Base-by-base conservation (phyloP, 1,284 basidiomycete genomes). In the Boletus semigastroideus region DNA sequence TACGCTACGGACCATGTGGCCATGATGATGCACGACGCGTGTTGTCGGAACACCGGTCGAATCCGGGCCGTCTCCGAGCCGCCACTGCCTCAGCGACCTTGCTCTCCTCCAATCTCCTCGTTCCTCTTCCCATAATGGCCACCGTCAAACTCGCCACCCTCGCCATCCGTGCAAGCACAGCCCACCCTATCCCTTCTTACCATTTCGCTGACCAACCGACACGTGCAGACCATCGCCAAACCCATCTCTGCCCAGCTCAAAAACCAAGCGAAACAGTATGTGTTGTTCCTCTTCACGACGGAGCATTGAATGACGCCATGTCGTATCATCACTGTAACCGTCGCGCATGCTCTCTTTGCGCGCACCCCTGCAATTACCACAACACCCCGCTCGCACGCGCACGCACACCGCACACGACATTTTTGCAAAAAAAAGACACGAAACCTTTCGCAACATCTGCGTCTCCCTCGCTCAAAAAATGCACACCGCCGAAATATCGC, bases 401-500 rank as follows among this genome's bases (percentile, higher is more conserved):
- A 34, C 14, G 33, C 33, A 34, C 14, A 10, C 33, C 30, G 30
- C 14, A 14, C 3, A 17, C n/a, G 19, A 37, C 10, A 19, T n/a
- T n/a, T n/a, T n/a, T n/a, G n/a, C 12, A 34, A 4, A 14, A 14
- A 17, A n/a, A 36, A 63, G 92, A 66, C 92, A 94, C 72, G 84
- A 88, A 51, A 74, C 77, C 16, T 95, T 95, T 66, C 84, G 89
- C 45, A 72, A 73, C 14, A 62, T 92, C 49, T 94, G 92, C 60
- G 80, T 94, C 27, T 76, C 77, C 46, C 79, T 94, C 48, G 92
- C 92, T 1, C 92, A 94, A 71, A 40, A n/a, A 25, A 86, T 92
- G 82, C 87, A 94, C 70, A 81, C 87, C 40, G 78, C 82, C 16
- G 92, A 95, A 71, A 77, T 89, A 10, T 78, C 81, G 54, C 76